These are phyloP conservation scores for Zoysia matrella DNA, from an alignment of 202 grass and related monocot genomes.

Conservation along the genomic window DNA sequence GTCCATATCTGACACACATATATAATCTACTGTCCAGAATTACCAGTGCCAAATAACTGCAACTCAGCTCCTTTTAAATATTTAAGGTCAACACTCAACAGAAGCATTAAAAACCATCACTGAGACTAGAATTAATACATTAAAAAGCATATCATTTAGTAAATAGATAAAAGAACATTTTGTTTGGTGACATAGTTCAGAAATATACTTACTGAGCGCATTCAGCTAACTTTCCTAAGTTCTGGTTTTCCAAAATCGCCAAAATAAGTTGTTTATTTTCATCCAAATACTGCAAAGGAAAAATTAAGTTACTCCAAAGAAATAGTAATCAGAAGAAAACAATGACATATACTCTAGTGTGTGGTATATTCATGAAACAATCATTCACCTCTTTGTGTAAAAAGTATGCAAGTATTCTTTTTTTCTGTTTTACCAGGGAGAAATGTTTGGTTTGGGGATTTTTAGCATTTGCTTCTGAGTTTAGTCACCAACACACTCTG, in stretches of 20 bases:
- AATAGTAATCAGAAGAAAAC: conserved; percentile 19
- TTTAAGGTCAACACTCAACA: not conserved
- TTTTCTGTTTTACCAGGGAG: too few species aligned
- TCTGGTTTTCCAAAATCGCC: too few species aligned
- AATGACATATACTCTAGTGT: not conserved
- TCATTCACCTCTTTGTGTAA: conserved; percentile 26
- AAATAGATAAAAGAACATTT: conserved; percentile 8
- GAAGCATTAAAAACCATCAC: not conserved
- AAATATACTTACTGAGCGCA: conserved; percentile 87
- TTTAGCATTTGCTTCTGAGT: too few species aligned
- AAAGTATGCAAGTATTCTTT: not conserved
- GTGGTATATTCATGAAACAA: conserved; percentile 1
- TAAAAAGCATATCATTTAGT: too few species aligned
- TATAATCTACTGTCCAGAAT: not conserved
- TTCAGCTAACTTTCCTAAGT: conserved; percentile 83
- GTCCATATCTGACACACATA: too few species aligned
- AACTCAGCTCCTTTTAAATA: not conserved
- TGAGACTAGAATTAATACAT: not conserved
- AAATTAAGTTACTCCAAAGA: conserved; percentile 5
- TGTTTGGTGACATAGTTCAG: conserved; percentile 10
- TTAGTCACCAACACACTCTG: too few species aligned
- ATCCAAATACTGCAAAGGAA: conserved; percentile 86
- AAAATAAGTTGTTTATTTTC: conserved; percentile 29
- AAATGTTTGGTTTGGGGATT: too few species aligned
- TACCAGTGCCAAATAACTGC: not conserved